phyloP scores from a whole-genome alignment of 1,139 yeast genomes.

The Scheffersomyces titani region DNA sequence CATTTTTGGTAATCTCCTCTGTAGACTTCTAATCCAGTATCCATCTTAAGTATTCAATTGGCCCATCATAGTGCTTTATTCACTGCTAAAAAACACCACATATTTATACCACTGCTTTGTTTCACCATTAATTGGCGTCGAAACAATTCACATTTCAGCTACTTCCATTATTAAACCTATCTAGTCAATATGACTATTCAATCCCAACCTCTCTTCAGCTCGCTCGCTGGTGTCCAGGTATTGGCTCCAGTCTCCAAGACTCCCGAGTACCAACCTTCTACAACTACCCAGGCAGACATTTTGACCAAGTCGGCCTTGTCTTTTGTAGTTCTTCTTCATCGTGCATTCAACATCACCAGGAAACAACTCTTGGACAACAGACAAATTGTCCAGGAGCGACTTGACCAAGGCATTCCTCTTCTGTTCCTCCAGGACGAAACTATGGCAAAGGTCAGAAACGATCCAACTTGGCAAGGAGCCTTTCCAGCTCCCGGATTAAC shows the following conservation, averaged over 20 bases:
- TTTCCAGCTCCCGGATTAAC: conserved; percentile 15
- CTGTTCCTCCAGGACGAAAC: conserved; percentile 12
- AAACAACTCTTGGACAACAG: conserved; percentile 13
- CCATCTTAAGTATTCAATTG: not conserved
- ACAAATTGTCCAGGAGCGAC: conserved; percentile 10
- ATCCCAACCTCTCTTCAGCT: not conserved
- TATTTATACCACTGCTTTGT: too few relatives aligned
- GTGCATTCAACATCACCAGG: conserved; percentile 16
- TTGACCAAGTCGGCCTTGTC: conserved; percentile 15
- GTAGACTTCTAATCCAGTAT: not conserved
- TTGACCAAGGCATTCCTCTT: conserved; percentile 14
- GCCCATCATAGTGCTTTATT: not conserved
- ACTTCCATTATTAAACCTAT: not conserved
- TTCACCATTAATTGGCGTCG: too few relatives aligned
- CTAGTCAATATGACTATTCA: not conserved
- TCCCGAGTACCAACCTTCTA: conserved; percentile 9
- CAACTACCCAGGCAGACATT: conserved; percentile 17
- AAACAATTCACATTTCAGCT: not conserved
- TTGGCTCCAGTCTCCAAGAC: conserved; percentile 11
- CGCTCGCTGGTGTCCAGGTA: conserved; percentile 12
- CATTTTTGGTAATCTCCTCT: not conserved
- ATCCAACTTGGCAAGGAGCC: conserved; percentile 18
- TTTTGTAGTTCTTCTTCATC: conserved; percentile 17
- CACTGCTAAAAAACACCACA: not conserved
- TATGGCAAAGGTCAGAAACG: conserved; percentile 8